Evolutionary conservation across 176 grass and related monocot genomes (phyloP), one percentile per base, ranked within the genome.

Genomic region (Triticum urartu): DNA sequence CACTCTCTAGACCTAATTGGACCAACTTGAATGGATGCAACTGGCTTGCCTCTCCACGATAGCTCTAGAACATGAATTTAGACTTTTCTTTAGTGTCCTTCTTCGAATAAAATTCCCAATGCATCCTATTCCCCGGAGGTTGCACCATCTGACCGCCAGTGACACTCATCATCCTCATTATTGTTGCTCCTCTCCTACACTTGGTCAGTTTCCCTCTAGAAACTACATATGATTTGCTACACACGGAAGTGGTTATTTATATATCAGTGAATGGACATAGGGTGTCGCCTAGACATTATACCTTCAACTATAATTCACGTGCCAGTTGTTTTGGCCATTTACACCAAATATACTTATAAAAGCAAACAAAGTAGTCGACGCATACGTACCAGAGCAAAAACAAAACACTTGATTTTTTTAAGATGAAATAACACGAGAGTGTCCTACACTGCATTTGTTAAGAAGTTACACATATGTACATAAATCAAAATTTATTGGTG

Each of bases 41-140:
- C 52, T 2, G 0, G 1, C 3, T 6, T 58, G 2, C 2, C 15
- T 18, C 5, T 1, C 0, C 1, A 21, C 5, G 1, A 0, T 58
- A 58, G 54, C 54, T 58, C 17, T 8, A 58, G 54, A 58, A 21
- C 18, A 58, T 58, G 17, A 58, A 18, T 58, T 18, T 20, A 58
- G 54, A 58, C 18, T 8, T 21, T 0, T 3, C 6, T 21, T 7
- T 0, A 1, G 3, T 21, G 1, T 8, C 1, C 0, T 3, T 18
- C 54, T 58, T 0, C 2, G 6, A 56, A 58, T 58, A 18, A 58
- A 21, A 58, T 58, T 58, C 54, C 50, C 54, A 58, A 21, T 58
- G 6, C 54, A 58, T 58, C 54, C 8, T 20, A 58, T 58, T 58
- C 54, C 6, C 1, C 2, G 6, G 2, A 58, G 54, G 54, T 20